Conservation (phyloP, 2,329 filamentous ascomycete genomes). For the Penicillium decumbens region DNA sequence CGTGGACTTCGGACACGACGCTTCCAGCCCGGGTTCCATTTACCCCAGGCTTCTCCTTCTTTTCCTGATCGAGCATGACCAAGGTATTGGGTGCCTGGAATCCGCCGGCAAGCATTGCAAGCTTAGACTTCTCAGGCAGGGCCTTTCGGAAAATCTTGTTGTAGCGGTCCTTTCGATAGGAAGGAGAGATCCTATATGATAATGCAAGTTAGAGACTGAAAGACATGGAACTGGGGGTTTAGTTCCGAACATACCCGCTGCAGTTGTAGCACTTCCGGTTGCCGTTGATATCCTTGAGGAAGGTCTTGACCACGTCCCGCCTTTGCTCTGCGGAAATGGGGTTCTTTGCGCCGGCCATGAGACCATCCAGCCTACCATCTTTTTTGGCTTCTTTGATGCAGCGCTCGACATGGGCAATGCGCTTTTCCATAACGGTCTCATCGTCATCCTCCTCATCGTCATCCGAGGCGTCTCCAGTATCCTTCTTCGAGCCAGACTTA, state of each 20-base stretch:
- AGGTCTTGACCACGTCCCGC: slow-evolving; percentile 71
- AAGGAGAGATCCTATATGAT: slow-evolving; percentile 63
- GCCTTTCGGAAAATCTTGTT: slow-evolving; percentile 91
- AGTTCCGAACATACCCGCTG: slow-evolving; percentile 43
- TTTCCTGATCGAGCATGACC: slow-evolving; percentile 52
- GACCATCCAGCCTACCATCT: slow-evolving; percentile 41
- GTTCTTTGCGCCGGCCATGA: slow-evolving; percentile 62
- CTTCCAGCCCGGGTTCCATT: slow-evolving; percentile 27
- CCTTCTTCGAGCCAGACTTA: slow-evolving; percentile 42
- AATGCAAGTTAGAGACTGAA: neutral
- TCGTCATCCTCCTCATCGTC: slow-evolving; percentile 60
- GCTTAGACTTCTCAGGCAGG: slow-evolving; percentile 67
- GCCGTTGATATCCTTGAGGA: slow-evolving; percentile 67
- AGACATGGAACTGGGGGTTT: neutral
- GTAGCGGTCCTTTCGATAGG: slow-evolving; percentile 81
- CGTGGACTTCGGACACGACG: slow-evolving; percentile 51
- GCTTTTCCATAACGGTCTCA: slow-evolving; percentile 51
- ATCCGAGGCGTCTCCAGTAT: slow-evolving; percentile 57
- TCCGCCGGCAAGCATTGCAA: slow-evolving; percentile 66
- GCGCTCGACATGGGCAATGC: slow-evolving; percentile 66
- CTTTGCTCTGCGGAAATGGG: slow-evolving; percentile 76
- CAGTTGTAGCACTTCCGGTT: slow-evolving; percentile 66
- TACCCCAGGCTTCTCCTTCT: slow-evolving; percentile 34
- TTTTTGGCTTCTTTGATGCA: slow-evolving; percentile 60
- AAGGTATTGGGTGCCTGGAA: slow-evolving; percentile 69